phyloP scores from a whole-genome alignment of 2,329 filamentous ascomycete genomes.

The Penicillium sp. region DNA sequence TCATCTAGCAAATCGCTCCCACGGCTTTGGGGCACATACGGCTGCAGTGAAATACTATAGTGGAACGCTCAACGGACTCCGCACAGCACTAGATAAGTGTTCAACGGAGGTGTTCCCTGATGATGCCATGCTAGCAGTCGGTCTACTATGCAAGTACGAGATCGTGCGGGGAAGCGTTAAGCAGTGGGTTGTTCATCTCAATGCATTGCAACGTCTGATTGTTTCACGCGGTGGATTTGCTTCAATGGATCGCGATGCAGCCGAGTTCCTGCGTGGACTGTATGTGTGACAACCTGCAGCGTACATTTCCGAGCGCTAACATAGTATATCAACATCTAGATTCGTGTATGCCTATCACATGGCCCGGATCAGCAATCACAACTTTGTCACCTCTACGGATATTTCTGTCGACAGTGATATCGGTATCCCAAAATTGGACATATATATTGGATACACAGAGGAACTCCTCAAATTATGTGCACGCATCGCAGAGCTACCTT shows the following conservation, averaged over 20 bases:
- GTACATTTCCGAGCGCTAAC: background rate
- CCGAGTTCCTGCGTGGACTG: conserved; percentile 38
- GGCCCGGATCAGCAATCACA: conserved; percentile 36
- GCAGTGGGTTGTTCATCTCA: conserved; percentile 40
- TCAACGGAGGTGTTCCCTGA: conserved; percentile 25
- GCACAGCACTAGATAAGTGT: conserved; percentile 25
- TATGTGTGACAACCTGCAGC: conserved; percentile 18
- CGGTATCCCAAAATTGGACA: conserved; percentile 34
- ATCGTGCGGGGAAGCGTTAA: conserved; percentile 40
- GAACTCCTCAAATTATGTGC: conserved; percentile 37
- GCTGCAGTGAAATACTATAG: conserved; percentile 37
- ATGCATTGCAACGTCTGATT: conserved; percentile 36
- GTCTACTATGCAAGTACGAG: conserved; percentile 42
- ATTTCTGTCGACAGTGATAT: conserved; percentile 24
- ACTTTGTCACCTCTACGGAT: conserved; percentile 19
- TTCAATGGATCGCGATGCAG: conserved; percentile 32
- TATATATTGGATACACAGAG: conserved; percentile 42
- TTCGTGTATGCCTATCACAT: conserved; percentile 38
- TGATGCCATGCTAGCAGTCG: conserved; percentile 37
- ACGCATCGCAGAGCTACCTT: conserved; percentile 34
- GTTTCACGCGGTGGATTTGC: conserved; percentile 35
- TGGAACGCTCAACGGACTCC: conserved; percentile 35
- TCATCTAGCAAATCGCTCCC: conserved; percentile 36
- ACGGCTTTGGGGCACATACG: conserved; percentile 25
- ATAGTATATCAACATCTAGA: conserved; percentile 22